These are phyloP conservation scores for Linaria vulgaris DNA, from an alignment of 257 asterid genomes.

Conservation along the genomic window DNA sequence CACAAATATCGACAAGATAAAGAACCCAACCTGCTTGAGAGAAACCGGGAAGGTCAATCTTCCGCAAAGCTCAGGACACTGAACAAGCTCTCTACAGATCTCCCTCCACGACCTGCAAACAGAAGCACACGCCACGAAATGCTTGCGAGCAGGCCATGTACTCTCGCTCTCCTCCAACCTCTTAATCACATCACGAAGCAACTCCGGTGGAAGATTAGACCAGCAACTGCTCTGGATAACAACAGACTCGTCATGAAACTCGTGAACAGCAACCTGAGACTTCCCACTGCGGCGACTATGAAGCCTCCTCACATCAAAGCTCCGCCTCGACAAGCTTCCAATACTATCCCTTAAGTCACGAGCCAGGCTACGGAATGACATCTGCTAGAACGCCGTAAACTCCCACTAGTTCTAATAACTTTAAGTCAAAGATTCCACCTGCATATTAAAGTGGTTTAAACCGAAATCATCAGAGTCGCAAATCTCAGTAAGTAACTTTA, in stretches of 20 bases:
- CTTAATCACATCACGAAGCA: slow-evolving; percentile 70
- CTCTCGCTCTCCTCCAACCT: slow-evolving; percentile 83
- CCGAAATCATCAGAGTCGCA: no score
- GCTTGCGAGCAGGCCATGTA: slow-evolving; percentile 82
- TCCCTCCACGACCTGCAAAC: slow-evolving; percentile 92
- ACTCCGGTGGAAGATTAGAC: slow-evolving; percentile 82
- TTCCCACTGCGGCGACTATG: slow-evolving; percentile 37
- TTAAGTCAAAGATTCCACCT: no score
- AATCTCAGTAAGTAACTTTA: no score
- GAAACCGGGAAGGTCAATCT: slow-evolving; percentile 78
- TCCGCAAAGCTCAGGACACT: slow-evolving; percentile 59
- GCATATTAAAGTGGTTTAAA: not conserved
- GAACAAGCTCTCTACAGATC: slow-evolving; percentile 76
- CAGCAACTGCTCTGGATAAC: slow-evolving; percentile 79
- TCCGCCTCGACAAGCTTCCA: slow-evolving; percentile 74
- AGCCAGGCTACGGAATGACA: slow-evolving; percentile 84
- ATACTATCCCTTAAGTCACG: slow-evolving; percentile 82
- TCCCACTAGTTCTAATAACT: no score
- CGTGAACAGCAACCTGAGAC: slow-evolving; percentile 78
- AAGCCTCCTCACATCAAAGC: slow-evolving; percentile 57
- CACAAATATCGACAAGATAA: slow-evolving; percentile 6
- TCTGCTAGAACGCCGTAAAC: not conserved
- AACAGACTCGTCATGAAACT: slow-evolving; percentile 59
- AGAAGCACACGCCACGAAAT: slow-evolving; percentile 79
- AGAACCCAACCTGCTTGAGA: slow-evolving; percentile 63